phyloP scores from a whole-genome alignment of 306 rosid species.

The Trichosanthes cucumerina region DNA sequence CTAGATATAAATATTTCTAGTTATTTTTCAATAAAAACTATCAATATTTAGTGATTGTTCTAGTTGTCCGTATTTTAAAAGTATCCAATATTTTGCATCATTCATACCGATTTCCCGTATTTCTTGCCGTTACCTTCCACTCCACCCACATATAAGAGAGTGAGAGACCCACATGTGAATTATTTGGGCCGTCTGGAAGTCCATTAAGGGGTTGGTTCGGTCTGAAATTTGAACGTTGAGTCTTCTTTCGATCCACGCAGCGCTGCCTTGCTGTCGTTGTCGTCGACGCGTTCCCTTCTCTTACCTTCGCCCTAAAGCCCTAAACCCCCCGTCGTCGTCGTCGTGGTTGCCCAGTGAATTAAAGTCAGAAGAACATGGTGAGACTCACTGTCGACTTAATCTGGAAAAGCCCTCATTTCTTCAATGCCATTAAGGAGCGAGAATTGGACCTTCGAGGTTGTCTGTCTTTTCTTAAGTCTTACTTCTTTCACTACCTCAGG shows the following conservation, averaged over 20 bases:
- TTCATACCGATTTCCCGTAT: too few species aligned
- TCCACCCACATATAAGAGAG: too few species aligned
- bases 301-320: neutral
- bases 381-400: conserved; percentile 79
- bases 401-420: conserved; percentile 97
- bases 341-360: neutral
- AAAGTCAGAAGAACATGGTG: conserved; percentile 37
- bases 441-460: conserved; percentile 89
- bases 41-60: too few species aligned
- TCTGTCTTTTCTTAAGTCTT: neutral
- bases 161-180: too few species aligned
- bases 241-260: neutral
- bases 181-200: neutral
- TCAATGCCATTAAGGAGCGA: conserved; percentile 78
- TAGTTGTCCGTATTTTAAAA: too few species aligned
- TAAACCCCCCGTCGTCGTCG: neutral
- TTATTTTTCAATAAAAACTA: too few species aligned
- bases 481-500: neutral
- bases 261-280: neutral
- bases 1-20: too few species aligned
- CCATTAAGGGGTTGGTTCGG: neutral
- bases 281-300: neutral
- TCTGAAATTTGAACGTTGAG: neutral
- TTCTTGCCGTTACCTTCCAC: too few species aligned
- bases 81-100: too few species aligned